phyloP scores from a whole-genome alignment of 164 flowering plant species.

The Magnolia officinalis region DNA sequence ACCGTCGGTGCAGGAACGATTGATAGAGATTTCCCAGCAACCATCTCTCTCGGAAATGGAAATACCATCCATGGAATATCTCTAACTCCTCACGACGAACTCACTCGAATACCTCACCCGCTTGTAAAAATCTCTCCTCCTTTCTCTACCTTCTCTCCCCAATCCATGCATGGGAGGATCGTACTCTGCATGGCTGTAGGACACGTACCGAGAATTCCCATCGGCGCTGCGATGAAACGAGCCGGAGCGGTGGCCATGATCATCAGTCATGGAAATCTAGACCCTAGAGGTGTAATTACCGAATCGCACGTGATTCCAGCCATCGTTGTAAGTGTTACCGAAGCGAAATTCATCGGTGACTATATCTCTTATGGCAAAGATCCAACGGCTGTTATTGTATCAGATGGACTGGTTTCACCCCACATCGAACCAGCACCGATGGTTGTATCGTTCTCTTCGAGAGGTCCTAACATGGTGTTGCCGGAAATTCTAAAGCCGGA shows the following conservation, averaged over 20 bases:
- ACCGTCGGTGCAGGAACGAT: conserved; percentile 31
- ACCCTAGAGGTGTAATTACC: conserved; percentile 10
- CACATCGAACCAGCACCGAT: conserved; percentile 11
- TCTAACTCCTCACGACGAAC: not conserved
- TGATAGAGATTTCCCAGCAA: conserved; percentile 23
- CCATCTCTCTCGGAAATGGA: conserved; percentile 16
- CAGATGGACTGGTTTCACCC: not conserved
- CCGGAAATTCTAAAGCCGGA: conserved; percentile 25
- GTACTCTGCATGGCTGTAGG: conserved; percentile 10
- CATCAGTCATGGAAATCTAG: conserved; percentile 4
- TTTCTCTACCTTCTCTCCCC: not conserved
- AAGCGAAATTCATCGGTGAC: not conserved
- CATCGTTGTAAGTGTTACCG: not conserved
- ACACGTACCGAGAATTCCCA: conserved; percentile 2
- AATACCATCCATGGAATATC: conserved; percentile 14
- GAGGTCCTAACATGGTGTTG: conserved; percentile 8
- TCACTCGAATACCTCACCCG: not conserved
- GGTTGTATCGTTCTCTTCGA: conserved; percentile 10
- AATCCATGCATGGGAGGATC: conserved; percentile 5
- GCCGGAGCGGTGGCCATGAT: conserved; percentile 14
- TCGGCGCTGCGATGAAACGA: conserved; percentile 8
- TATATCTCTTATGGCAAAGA: conserved; percentile 3
- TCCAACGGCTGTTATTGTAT: conserved; percentile 16
- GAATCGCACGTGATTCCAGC: conserved; percentile 15
- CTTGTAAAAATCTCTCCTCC: conserved; percentile 2